A percentile compares a stretch with the other conserved stretches of the same genome.
Evolutionary conservation across 2,329 filamentous ascomycete genomes (phyloP).

Genomic region (Aureobasidium sp.): DNA sequence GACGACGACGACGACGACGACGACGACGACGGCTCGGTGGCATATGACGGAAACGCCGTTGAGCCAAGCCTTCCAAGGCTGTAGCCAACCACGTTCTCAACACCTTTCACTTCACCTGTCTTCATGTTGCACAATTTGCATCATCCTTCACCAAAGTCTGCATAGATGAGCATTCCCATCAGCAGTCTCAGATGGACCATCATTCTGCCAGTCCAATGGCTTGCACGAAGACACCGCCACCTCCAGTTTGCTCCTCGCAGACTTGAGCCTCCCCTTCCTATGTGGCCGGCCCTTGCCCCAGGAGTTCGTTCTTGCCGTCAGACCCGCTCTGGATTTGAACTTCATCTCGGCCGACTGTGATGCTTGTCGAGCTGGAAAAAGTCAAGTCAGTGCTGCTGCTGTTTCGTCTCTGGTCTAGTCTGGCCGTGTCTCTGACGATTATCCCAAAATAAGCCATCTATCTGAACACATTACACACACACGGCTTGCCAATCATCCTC

Average conservation of each 20-base stretch:
- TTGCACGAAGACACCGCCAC: not conserved
- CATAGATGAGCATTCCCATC: not conserved
- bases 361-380: not conserved
- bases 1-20: not conserved
- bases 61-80: not conserved
- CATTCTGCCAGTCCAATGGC: conserved; percentile 1
- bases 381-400: not conserved
- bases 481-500: not conserved
- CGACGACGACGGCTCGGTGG: too few species aligned
- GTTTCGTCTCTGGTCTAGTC: not conserved
- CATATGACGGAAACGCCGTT: conserved; percentile 10
- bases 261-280: conserved; percentile 1
- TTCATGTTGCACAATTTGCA: not conserved
- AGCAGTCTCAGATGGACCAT: not conserved
- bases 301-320: conserved; percentile 2
- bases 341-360: conserved; percentile 8
- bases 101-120: not conserved
- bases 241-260: not conserved
- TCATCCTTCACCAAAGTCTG: not conserved
- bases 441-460: conserved; percentile 1
- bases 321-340: not conserved
- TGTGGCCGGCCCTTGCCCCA: not conserved
- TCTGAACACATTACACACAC: not conserved
- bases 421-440: not conserved
- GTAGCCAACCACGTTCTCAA: not conserved